A percentile compares a stretch with the other conserved stretches of the same genome.
Evolutionary conservation across 2,329 filamentous ascomycete species (phyloP).

Genomic region (Clarireedia homoeocarpa): DNA sequence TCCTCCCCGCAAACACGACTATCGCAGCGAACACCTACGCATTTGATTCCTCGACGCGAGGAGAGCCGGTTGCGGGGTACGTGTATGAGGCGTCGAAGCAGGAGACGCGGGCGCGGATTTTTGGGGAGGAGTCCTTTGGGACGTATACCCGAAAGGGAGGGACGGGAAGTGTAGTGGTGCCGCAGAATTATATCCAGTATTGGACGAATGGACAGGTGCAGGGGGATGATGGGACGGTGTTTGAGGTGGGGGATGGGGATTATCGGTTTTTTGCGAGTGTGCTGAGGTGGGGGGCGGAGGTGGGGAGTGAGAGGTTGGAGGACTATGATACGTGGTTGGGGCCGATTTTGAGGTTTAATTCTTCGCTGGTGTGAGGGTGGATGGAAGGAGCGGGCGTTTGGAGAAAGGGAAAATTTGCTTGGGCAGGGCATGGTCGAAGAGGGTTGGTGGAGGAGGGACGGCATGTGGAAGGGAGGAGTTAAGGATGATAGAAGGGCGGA

Average conservation of each 20-base stretch:
- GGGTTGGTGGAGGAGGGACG: too few species aligned
- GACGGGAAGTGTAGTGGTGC: not conserved
- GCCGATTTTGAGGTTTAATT: conserved; percentile 8
- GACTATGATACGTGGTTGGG: conserved; percentile 10
- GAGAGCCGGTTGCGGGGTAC: too few species aligned
- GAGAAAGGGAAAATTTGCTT: too few species aligned
- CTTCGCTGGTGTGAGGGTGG: not conserved
- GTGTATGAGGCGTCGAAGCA: not conserved
- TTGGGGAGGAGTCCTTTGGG: conserved; percentile 6
- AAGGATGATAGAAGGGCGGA: too few species aligned
- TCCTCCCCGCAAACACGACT: conserved; percentile 7
- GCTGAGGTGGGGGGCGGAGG: conserved; percentile 4
- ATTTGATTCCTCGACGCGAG: not conserved
- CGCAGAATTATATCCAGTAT: conserved; percentile 5
- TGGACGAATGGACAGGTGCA: not conserved
- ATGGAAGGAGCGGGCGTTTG: too few species aligned
- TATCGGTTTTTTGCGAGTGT: conserved; percentile 8
- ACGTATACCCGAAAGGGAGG: conserved; percentile 1
- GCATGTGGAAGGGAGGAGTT: too few species aligned
- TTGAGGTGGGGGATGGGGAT: conserved; percentile 7
- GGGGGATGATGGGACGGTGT: not conserved
- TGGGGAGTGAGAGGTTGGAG: not conserved
- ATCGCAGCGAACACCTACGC: not conserved
- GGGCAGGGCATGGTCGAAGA: too few species aligned
- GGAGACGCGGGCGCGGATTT: not conserved